phyloP scores from a whole-genome alignment of 169 alveolate genomes.

The Condylostoma magnum region DNA sequence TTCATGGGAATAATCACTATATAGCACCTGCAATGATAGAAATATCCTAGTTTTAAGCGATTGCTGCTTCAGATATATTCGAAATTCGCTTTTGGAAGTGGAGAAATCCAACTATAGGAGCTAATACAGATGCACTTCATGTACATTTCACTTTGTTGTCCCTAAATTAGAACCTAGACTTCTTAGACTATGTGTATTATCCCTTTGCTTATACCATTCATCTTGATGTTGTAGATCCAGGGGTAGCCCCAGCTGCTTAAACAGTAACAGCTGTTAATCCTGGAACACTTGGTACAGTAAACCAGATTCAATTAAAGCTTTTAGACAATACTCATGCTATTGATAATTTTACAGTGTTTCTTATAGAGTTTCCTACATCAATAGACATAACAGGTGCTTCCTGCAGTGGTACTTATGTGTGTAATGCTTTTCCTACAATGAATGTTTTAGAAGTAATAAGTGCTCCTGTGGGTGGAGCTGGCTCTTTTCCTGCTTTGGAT shows the following conservation, averaged over 20 bases:
- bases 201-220: background rate
- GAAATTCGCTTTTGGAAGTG: background rate
- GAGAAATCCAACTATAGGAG: slow-evolving; percentile 5
- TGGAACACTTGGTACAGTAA: background rate
- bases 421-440: background rate
- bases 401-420: background rate
- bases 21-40: slow-evolving; percentile 16
- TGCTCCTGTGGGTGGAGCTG: slow-evolving; percentile 20
- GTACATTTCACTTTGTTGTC: background rate
- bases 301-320: slow-evolving; percentile 8
- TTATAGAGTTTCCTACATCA: background rate
- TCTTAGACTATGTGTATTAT: slow-evolving; percentile 8
- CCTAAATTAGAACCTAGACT: background rate
- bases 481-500: background rate
- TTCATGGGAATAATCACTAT: background rate
- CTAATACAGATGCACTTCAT: slow-evolving; percentile 11
- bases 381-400: slow-evolving; percentile 13
- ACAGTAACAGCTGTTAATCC: background rate
- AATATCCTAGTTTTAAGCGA: slow-evolving; percentile 7
- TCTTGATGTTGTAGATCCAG: slow-evolving; percentile 22
- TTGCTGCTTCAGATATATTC: background rate
- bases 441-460: background rate
- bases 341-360: background rate
- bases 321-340: slow-evolving; percentile 25
- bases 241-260: background rate